phyloP scores from a whole-genome alignment of 2,329 filamentous ascomycete species.

The Seiridium cupressi region DNA sequence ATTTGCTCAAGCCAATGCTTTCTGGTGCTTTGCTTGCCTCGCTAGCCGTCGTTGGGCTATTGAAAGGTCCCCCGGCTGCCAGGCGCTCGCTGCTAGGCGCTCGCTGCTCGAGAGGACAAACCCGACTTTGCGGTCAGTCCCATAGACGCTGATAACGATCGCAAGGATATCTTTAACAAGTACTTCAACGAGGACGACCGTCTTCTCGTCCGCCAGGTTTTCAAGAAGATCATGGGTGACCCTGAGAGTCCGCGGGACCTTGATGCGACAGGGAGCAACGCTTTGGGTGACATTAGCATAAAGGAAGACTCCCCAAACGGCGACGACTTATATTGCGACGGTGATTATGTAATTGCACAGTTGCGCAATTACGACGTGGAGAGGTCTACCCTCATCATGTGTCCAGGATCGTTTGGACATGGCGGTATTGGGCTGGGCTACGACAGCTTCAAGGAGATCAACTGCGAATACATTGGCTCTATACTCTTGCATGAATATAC shows the following conservation, averaged over 20 bases:
- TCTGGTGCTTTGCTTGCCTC: background rate
- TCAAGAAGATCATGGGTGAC: background rate
- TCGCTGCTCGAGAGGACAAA: background rate
- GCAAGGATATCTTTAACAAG: background rate
- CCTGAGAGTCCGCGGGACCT: background rate
- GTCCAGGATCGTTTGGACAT: background rate
- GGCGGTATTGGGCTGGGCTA: background rate
- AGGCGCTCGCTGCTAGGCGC: background rate
- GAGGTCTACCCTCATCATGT: background rate
- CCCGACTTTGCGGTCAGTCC: background rate
- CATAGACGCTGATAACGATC: background rate
- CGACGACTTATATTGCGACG: background rate
- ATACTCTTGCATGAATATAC: background rate
- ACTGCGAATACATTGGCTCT: background rate
- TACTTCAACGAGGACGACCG: background rate
- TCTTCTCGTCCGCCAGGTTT: background rate
- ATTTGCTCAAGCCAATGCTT: background rate
- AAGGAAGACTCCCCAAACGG: background rate
- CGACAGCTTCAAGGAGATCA: background rate
- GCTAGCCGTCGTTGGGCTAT: background rate
- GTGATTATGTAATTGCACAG: background rate
- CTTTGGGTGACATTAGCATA: background rate
- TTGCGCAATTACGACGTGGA: background rate
- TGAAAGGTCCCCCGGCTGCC: background rate
- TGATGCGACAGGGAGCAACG: background rate